A percentile compares a stretch with the other conserved stretches of the same genome.
Evolutionary conservation across 2,329 filamentous ascomycete species (phyloP).

Genomic region (Trichoderma sp.): DNA sequence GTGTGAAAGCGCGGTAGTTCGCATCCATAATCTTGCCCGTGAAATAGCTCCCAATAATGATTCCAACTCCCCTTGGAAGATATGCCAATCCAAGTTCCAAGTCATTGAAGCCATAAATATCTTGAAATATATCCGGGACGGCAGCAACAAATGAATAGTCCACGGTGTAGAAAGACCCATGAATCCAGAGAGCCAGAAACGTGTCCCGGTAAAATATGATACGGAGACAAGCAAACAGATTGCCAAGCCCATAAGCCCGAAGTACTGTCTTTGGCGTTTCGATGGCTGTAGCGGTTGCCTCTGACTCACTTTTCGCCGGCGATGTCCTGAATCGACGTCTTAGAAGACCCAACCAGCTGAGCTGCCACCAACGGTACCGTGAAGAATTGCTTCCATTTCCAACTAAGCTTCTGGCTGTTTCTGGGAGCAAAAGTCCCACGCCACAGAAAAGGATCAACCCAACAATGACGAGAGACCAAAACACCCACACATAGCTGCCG

Average conservation of each 20-base stretch:
- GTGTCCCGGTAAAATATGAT: neutral
- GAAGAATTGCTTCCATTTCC: neutral
- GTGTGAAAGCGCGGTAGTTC: neutral
- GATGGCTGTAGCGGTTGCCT: neutral
- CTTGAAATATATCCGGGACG: neutral
- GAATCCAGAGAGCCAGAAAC: neutral
- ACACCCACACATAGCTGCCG: neutral
- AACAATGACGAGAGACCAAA: neutral
- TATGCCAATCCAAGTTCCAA: neutral
- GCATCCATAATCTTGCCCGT: neutral
- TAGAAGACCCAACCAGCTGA: neutral
- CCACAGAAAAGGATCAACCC: neutral
- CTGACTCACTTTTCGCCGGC: neutral
- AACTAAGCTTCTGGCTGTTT: neutral
- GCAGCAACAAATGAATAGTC: neutral
- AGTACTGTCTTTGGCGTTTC: too few species aligned
- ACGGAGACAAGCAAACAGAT: neutral
- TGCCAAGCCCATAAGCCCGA: too few species aligned
- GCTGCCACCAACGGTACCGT: neutral
- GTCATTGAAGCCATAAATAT: neutral
- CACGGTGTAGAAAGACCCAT: neutral
- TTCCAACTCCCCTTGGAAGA: neutral
- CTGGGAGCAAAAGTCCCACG: neutral
- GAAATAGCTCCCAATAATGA: neutral
- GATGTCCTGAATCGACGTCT: neutral